phyloP scores from a whole-genome alignment of 1,139 yeast genomes.

The Zhuliangozyma blackwelliae region DNA sequence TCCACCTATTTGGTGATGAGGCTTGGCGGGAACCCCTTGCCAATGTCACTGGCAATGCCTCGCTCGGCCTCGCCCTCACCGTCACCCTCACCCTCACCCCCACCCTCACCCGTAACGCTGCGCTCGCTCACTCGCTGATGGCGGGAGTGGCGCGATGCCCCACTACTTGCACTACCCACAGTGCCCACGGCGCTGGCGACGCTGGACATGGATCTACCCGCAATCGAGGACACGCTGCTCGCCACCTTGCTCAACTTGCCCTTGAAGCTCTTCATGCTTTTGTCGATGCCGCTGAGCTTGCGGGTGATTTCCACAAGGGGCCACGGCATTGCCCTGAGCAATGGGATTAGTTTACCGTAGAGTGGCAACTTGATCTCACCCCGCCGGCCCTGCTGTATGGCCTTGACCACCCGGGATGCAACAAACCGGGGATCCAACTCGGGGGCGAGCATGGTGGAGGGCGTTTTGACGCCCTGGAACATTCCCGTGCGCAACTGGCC shows the following conservation, averaged over 20 bases:
- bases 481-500: constrained; percentile 76
- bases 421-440: constrained; percentile 65
- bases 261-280: constrained; percentile 42
- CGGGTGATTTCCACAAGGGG: constrained; percentile 56
- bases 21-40: too few species aligned
- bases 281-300: constrained; percentile 58
- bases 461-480: constrained; percentile 70
- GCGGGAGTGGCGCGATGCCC: neutral
- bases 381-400: constrained; percentile 56
- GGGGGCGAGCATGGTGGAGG: constrained; percentile 74
- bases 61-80: too few species aligned
- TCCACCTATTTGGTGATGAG: too few species aligned
- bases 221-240: constrained; percentile 16
- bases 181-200: too few species aligned
- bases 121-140: too few species aligned
- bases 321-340: constrained; percentile 72
- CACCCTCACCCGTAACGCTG: too few species aligned
- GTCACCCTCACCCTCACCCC: too few species aligned
- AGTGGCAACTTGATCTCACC: constrained; percentile 73
- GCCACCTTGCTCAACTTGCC: constrained; percentile 12
- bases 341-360: constrained; percentile 69
- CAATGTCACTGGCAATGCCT: too few species aligned
- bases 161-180: neutral
- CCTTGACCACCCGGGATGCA: constrained; percentile 54
- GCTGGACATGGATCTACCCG: constrained; percentile 3